Conservation (phyloP, 768 basidiomycete genomes). For the Krasilnikovozyma curviuscula region DNA sequence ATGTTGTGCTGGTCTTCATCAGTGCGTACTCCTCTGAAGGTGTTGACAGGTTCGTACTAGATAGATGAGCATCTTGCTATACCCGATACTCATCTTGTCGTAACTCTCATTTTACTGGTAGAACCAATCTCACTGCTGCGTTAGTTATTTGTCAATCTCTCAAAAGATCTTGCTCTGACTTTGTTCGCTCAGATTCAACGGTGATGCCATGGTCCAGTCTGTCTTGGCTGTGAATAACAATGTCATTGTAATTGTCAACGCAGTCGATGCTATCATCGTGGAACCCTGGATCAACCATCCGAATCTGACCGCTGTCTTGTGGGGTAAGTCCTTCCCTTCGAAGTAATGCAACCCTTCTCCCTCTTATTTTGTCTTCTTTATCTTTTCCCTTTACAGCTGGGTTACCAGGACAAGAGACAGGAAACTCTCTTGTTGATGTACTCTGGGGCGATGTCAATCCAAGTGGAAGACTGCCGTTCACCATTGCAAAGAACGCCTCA, state of each 20-base stretch:
- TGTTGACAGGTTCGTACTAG: conserved; percentile 58
- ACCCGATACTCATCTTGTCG: no score
- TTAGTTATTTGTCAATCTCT: no score
- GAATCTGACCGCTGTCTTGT: conserved; percentile 55
- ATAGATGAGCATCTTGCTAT: conserved; percentile 54
- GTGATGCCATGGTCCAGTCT: no score
- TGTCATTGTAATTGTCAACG: conserved; percentile 52
- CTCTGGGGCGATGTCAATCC: conserved; percentile 46
- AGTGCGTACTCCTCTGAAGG: conserved; percentile 67
- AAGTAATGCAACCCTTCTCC: no score
- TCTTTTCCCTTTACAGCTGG: no score
- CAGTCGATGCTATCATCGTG: conserved; percentile 36
- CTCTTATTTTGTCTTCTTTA: no score
- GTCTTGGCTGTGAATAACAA: conserved; percentile 12
- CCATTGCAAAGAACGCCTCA: no score
- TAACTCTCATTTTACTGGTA: no score
- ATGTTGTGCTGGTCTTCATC: conserved; percentile 35
- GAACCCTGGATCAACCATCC: conserved; percentile 53
- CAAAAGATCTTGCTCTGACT: no score
- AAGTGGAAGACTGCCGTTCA: no score
- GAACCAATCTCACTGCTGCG: conserved; percentile 53
- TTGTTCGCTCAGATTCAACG: conserved; percentile 50
- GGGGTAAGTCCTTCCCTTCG: no score
- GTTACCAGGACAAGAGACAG: conserved; percentile 44
- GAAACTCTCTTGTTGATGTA: conserved; percentile 51